Percentiles rank a stretch among this genome's conserved stretches.
These are phyloP conservation scores for Triticum monococcum DNA, from an alignment of 176 grass and related monocot species.

Conservation along the genomic window DNA sequence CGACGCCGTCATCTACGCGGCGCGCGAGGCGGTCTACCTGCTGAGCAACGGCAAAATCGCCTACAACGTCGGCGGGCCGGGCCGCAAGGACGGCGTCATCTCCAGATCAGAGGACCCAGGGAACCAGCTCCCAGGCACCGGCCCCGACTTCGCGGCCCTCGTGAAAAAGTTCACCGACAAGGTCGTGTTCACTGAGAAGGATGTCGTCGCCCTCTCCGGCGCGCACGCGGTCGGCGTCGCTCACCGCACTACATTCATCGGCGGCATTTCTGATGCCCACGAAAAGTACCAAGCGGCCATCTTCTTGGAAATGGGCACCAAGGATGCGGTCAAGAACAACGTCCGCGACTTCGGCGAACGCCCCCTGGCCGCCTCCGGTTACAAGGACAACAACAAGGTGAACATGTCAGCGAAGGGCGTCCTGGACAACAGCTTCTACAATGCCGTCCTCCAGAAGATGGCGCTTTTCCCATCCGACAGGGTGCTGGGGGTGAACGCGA, in stretches of 20 bases:
- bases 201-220: slow-evolving; percentile 44
- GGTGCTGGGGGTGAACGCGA: neutral
- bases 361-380: neutral
- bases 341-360: neutral
- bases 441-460: neutral
- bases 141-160: too few relatives aligned
- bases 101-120: slow-evolving; percentile 18
- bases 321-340: neutral
- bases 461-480: slow-evolving; percentile 36
- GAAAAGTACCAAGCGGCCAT: too few relatives aligned
- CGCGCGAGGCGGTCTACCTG: slow-evolving; percentile 21
- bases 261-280: too few relatives aligned
- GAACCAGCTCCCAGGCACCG: too few relatives aligned
- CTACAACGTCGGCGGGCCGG: slow-evolving; percentile 26
- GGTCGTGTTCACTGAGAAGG: neutral
- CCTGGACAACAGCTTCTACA: slow-evolving; percentile 36
- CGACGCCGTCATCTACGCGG: slow-evolving; percentile 22
- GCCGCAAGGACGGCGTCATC: slow-evolving; percentile 40
- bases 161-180: neutral
- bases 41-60: slow-evolving; percentile 16
- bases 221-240: slow-evolving; percentile 46
- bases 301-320: too few relatives aligned
- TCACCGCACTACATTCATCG: too few relatives aligned
- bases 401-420: neutral
- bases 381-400: neutral